These are phyloP conservation scores for Abelmoschus esculentus DNA, from an alignment of 345 rosid species.

Conservation along the genomic window DNA sequence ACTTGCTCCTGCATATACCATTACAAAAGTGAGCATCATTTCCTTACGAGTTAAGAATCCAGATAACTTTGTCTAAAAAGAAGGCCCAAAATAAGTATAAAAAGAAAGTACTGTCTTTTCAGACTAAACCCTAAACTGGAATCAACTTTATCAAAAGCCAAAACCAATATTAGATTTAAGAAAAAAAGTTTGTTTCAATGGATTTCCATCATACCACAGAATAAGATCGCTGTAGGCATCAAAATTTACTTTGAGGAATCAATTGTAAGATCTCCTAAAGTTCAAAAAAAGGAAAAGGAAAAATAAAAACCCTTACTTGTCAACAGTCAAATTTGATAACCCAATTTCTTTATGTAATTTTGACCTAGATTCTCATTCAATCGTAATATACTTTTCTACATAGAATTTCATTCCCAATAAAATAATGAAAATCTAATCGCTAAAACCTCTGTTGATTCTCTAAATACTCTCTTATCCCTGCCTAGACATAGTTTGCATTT, in stretches of 20 bases:
- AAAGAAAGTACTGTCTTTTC: conserved; percentile 8
- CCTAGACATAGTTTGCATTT: background rate
- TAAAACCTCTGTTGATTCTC: background rate
- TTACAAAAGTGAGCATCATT: background rate
- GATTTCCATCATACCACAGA: background rate
- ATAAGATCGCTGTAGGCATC: background rate
- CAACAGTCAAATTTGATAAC: background rate
- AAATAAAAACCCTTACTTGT: background rate
- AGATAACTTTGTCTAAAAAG: background rate
- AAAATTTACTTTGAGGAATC: background rate
- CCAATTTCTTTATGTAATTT: background rate
- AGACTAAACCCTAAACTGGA: conserved; percentile 3
- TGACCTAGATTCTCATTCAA: conserved; percentile 3
- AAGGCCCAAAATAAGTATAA: background rate
- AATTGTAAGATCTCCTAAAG: background rate
- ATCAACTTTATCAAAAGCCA: conserved; percentile 7
- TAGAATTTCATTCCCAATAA: background rate
- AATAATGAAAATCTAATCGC: background rate
- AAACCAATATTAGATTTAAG: background rate
- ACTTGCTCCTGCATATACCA: background rate
- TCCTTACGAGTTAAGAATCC: conserved; percentile 15
- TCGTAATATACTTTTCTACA: background rate
- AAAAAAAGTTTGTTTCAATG: background rate
- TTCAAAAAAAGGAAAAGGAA: background rate
- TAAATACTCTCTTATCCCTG: background rate